Percentiles rank a stretch among this genome's conserved stretches.
Conservation (phyloP, 306 rosid genomes). For the Dicorynia guianensis region DNA sequence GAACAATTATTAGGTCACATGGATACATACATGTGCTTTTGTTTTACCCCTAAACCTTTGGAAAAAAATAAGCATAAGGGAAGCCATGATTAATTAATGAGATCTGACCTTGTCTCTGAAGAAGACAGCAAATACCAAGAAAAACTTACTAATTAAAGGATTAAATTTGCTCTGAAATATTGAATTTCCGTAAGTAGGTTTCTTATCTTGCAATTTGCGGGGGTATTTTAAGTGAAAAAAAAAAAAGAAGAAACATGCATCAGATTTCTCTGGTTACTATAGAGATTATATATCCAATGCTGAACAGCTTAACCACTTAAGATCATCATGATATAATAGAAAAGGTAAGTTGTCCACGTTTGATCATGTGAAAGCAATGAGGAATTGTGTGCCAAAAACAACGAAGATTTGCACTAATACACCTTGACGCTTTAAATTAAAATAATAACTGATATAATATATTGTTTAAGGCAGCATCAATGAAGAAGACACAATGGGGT, state of each 20-base stretch:
- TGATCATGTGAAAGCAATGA: slow-evolving; percentile 42
- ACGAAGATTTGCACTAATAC: slow-evolving; percentile 32
- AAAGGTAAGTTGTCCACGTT: slow-evolving; percentile 24
- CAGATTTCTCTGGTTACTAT: too few species aligned
- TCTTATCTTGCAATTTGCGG: too few species aligned
- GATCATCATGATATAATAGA: not conserved
- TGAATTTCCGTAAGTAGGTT: not conserved
- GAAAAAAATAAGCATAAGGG: slow-evolving; percentile 2
- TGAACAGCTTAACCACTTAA: too few species aligned
- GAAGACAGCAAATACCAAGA: not conserved
- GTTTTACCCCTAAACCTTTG: not conserved
- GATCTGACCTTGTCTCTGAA: not conserved
- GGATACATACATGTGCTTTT: slow-evolving; percentile 23
- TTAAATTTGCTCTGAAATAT: not conserved
- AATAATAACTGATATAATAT: slow-evolving; percentile 5
- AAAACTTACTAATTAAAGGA: not conserved
- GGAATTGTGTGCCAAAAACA: slow-evolving; percentile 22
- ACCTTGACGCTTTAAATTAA: slow-evolving; percentile 26
- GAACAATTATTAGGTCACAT: slow-evolving; percentile 47
- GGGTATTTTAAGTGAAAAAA: too few species aligned
- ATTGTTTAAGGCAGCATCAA: slow-evolving; percentile 37
- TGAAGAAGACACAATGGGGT: slow-evolving; percentile 50
- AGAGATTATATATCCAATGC: too few species aligned
- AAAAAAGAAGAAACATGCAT: too few species aligned
- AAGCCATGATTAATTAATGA: not conserved